Evolutionary conservation across 768 basidiomycete species (phyloP).

Genomic region (Porphyrellus cyaneotinctus): DNA sequence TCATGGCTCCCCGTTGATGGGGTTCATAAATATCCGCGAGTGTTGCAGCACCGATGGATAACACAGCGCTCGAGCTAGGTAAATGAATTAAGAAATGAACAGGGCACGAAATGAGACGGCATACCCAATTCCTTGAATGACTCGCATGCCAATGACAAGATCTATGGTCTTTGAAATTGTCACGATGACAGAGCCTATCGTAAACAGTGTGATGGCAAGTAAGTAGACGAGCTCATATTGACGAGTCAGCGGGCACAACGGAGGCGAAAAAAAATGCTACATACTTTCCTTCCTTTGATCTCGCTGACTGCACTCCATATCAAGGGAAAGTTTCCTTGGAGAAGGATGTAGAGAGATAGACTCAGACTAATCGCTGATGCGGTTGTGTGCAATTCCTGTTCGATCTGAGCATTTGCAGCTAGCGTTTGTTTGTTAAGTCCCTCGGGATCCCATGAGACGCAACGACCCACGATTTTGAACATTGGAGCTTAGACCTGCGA

Average conservation of each 20-base stretch:
- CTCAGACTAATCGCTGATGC: slow-evolving; percentile 61
- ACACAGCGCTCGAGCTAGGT: slow-evolving; percentile 58
- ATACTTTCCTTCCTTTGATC: slow-evolving; percentile 68
- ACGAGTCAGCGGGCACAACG: not conserved
- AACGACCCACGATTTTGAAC: slow-evolving; percentile 29
- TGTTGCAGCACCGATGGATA: slow-evolving; percentile 67
- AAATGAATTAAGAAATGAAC: not conserved
- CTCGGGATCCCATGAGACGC: not conserved
- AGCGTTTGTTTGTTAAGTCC: not conserved
- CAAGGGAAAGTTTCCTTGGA: slow-evolving; percentile 53
- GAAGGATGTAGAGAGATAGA: slow-evolving; percentile 65
- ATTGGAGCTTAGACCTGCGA: slow-evolving; percentile 24
- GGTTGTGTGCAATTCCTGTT: slow-evolving; percentile 57
- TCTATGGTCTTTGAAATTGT: slow-evolving; percentile 54
- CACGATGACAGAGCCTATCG: slow-evolving; percentile 53
- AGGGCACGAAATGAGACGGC: slow-evolving; percentile 6
- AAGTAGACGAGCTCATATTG: slow-evolving; percentile 50
- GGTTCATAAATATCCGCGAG: slow-evolving; percentile 80
- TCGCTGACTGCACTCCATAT: slow-evolving; percentile 38
- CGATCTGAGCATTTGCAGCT: slow-evolving; percentile 69
- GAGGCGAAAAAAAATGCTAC: slow-evolving; percentile 5
- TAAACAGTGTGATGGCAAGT: slow-evolving; percentile 48
- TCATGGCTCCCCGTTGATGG: slow-evolving; percentile 67
- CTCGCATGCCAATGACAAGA: slow-evolving; percentile 63
- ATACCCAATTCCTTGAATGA: slow-evolving; percentile 61